Evolutionary conservation across 305 asterid species (phyloP).

Genomic region (Solanum hybrid): DNA sequence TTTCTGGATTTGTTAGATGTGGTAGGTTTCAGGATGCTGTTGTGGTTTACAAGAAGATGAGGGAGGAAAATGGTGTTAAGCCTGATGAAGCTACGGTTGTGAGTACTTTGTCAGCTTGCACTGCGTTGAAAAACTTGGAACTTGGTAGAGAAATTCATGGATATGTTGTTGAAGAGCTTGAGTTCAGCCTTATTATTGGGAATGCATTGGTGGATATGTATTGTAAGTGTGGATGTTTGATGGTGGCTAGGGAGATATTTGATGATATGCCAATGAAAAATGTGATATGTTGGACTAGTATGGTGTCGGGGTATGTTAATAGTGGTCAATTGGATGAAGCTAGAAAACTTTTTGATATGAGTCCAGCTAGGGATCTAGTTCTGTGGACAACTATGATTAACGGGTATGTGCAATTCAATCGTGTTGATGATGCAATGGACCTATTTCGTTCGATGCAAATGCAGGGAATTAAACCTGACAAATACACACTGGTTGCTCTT

Average conservation of each 20-base stretch:
- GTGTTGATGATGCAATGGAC: constrained; percentile 45
- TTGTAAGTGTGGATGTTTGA: constrained; percentile 56
- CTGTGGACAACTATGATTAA: constrained; percentile 76
- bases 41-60: constrained; percentile 40
- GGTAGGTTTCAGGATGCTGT: constrained; percentile 37
- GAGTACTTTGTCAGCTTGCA: constrained; percentile 63
- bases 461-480: constrained; percentile 46
- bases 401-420: constrained; percentile 58
- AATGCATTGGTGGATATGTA: constrained; percentile 69
- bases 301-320: constrained; percentile 52
- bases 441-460: constrained; percentile 54
- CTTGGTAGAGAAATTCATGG: constrained; percentile 51
- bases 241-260: constrained; percentile 42
- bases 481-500: constrained; percentile 53
- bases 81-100: constrained; percentile 65
- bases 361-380: constrained; percentile 55
- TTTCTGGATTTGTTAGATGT: constrained; percentile 46
- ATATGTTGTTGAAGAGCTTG: constrained; percentile 29
- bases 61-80: constrained; percentile 17
- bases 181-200: constrained; percentile 37
- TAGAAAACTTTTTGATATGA: constrained; percentile 44
- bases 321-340: constrained; percentile 46
- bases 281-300: constrained; percentile 63
- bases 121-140: constrained; percentile 40
- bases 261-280: constrained; percentile 32